A percentile compares a stretch with the other conserved stretches of the same genome.
Evolutionary conservation across 805 yeast genomes (phyloP).

Genomic region (Geotrichum ghanense): DNA sequence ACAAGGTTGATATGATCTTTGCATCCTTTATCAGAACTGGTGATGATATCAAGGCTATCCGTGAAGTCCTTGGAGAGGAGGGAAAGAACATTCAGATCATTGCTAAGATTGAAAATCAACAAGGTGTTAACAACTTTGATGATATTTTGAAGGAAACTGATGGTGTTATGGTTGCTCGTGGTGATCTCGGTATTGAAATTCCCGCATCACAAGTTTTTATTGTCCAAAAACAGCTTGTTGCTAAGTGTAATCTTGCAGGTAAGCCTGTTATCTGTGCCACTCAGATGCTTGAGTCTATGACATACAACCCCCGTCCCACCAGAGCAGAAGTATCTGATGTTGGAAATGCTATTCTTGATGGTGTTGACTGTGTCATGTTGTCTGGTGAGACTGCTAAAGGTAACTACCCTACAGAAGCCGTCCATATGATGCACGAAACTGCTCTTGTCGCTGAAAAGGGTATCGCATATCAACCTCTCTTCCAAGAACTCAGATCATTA

Average conservation of each 20-base stretch:
- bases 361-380: conserved; percentile 99
- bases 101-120: conserved; percentile 97
- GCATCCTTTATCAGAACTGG: conserved; percentile 97
- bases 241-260: conserved; percentile 98
- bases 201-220: conserved; percentile 98
- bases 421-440: conserved; percentile 97
- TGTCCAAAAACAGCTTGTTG: conserved; percentile 97
- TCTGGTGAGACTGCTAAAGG: conserved; percentile 99
- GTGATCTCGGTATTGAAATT: conserved; percentile 98
- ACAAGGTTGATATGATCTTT: conserved; percentile 95
- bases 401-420: conserved; percentile 95
- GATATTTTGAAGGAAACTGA: conserved; percentile 90
- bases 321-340: conserved; percentile 99
- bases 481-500: conserved; percentile 78
- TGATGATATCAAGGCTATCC: conserved; percentile 78
- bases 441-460: conserved; percentile 94
- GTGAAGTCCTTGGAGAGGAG: conserved; percentile 92
- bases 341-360: conserved; percentile 97
- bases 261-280: conserved; percentile 99
- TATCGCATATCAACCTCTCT: conserved; percentile 70
- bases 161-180: conserved; percentile 99
- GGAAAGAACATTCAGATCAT: conserved; percentile 95
- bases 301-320: conserved; percentile 99
- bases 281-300: conserved; percentile 99
- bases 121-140: conserved; percentile 99